Conservation (phyloP, 495 filamentous ascomycete species). For the Penicilliopsis zonata region DNA sequence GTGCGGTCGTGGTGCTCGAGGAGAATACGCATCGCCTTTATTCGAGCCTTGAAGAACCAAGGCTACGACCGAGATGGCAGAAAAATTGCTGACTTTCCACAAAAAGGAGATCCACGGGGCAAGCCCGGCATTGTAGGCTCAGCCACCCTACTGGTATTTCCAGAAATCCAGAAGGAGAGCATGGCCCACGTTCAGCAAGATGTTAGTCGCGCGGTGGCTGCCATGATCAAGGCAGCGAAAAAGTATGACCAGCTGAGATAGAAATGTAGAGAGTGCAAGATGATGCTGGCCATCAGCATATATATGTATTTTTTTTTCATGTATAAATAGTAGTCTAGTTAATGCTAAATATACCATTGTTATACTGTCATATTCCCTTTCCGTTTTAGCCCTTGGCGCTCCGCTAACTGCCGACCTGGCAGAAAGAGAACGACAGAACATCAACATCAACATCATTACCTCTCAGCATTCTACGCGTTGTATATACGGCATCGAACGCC, state of each 20-base stretch:
- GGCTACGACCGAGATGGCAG: slow-evolving; percentile 46
- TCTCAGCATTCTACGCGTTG: background rate
- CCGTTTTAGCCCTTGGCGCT: slow-evolving; percentile 11
- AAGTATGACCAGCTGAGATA: background rate
- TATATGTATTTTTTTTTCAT: too few species aligned
- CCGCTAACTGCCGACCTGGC: slow-evolving; percentile 24
- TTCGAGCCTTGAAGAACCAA: slow-evolving; percentile 37
- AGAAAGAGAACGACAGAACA: slow-evolving; percentile 13
- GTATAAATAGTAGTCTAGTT: background rate
- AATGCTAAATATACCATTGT: background rate
- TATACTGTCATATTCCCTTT: background rate
- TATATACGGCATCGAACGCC: background rate
- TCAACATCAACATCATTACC: too few species aligned
- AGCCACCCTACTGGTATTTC: too few species aligned
- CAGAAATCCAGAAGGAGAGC: too few species aligned
- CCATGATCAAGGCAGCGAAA: background rate
- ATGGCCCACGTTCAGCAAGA: slow-evolving; percentile 16
- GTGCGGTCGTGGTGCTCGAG: slow-evolving; percentile 40
- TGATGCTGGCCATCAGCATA: background rate
- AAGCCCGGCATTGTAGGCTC: too few species aligned
- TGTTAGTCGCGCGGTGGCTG: slow-evolving; percentile 8
- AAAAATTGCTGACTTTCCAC: too few species aligned
- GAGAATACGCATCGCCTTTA: slow-evolving; percentile 41
- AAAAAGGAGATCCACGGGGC: too few species aligned
- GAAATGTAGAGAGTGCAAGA: background rate